Evolutionary conservation across 345 rosid genomes (phyloP).

Genomic region (Aethionema arabicum): DNA sequence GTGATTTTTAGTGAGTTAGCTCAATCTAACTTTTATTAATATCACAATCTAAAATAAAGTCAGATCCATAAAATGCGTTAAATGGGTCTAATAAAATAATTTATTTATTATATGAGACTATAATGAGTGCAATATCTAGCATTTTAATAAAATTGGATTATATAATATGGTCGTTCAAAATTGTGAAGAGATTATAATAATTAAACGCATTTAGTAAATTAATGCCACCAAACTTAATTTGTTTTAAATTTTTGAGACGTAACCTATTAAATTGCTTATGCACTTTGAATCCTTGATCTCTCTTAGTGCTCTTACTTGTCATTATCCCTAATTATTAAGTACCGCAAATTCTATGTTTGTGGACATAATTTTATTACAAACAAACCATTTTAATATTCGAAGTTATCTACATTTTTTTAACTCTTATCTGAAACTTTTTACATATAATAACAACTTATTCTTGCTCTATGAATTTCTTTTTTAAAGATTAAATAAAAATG

Average conservation of each 20-base stretch:
- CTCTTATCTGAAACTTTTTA: too few species aligned
- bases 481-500: too few species aligned
- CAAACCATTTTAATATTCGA: constrained; percentile 1
- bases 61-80: too few species aligned
- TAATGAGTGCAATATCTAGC: neutral
- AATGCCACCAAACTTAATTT: constrained; percentile 11
- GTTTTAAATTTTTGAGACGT: constrained; percentile 21
- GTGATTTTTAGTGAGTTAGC: too few species aligned
- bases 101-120: neutral
- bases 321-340: neutral
- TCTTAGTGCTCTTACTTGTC: constrained; percentile 9
- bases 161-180: neutral
- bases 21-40: too few species aligned
- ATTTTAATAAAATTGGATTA: neutral
- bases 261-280: constrained; percentile 16
- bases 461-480: too few species aligned
- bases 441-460: too few species aligned
- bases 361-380: neutral
- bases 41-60: too few species aligned
- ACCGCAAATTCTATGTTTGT: neutral
- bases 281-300: constrained; percentile 6
- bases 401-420: neutral
- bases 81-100: neutral
- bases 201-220: neutral
- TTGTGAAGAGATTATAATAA: neutral